Conservation (phyloP, 2,329 filamentous ascomycete species). For the Diaporthe vexans region DNA sequence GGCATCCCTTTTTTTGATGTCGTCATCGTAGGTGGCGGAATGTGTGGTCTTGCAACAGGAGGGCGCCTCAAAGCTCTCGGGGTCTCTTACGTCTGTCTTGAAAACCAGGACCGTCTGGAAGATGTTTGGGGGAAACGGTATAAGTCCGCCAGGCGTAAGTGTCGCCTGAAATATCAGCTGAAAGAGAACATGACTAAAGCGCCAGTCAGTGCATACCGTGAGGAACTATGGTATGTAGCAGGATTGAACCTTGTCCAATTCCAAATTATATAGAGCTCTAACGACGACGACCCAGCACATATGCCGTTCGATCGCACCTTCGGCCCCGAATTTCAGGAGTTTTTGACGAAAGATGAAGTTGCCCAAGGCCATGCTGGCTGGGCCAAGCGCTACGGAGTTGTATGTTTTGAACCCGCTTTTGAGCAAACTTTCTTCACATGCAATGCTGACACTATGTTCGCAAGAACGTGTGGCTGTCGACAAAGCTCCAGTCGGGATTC, state of each 20-base stretch:
- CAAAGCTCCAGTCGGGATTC: background rate
- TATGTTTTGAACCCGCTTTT: background rate
- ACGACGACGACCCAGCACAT: background rate
- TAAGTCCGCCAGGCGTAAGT: background rate
- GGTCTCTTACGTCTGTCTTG: background rate
- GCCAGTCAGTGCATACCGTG: background rate
- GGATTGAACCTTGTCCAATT: background rate
- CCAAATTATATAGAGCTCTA: background rate
- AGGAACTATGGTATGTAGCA: background rate
- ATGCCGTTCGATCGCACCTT: conserved; percentile 1
- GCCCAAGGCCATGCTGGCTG: background rate
- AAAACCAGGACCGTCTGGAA: background rate
- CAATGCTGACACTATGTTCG: background rate
- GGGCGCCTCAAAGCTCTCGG: background rate
- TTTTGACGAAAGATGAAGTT: background rate
- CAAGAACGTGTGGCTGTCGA: background rate
- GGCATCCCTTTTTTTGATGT: background rate
- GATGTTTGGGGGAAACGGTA: background rate
- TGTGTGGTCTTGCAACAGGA: conserved; percentile 3
- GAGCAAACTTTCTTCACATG: background rate
- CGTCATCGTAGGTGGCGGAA: background rate
- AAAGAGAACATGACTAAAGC: background rate
- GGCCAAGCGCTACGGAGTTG: background rate
- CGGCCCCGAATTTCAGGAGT: background rate
- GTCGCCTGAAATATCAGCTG: background rate